Conservation (phyloP, 441 rosid genomes). For the Euphorbia schlechtendalii region DNA sequence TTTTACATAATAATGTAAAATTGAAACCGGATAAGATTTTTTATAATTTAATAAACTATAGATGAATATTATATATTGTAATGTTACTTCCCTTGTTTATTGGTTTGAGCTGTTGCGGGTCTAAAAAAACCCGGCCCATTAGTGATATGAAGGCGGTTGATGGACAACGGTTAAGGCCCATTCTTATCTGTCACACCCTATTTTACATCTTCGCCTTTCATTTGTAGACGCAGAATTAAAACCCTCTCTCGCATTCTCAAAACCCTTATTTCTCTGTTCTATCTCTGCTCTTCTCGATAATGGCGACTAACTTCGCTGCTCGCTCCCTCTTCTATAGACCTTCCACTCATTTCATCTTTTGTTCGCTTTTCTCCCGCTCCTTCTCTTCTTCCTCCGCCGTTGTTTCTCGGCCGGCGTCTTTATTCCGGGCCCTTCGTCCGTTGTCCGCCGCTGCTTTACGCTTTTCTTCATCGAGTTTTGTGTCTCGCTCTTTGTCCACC, state of each 20-base stretch:
- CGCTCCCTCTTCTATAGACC: conserved; percentile 25
- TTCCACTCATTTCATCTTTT: conserved; percentile 22
- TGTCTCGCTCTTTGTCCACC: conserved; percentile 34
- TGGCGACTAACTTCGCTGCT: conserved; percentile 37
- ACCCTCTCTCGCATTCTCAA: neutral
- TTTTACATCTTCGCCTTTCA: no score
- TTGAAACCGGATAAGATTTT: no score
- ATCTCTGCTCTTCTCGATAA: conserved; percentile 15
- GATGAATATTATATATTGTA: no score
- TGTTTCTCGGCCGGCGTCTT: conserved; percentile 22
- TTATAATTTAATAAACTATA: no score
- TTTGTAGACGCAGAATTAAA: neutral
- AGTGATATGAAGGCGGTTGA: no score
- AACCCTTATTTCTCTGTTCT: neutral
- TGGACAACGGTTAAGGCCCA: no score
- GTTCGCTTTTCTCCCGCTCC: conserved; percentile 32
- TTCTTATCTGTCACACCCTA: no score
- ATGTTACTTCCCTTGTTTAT: no score
- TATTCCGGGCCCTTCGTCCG: conserved; percentile 31
- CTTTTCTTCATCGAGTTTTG: neutral
- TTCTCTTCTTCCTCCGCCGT: conserved; percentile 21
- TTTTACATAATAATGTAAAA: no score
- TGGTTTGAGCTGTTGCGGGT: no score
- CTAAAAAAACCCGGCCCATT: no score
- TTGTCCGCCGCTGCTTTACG: conserved; percentile 20